These are phyloP conservation scores for Globisporangium megalacanthum DNA, from an alignment of 352 stramenopile genomes.

Conservation along the genomic window DNA sequence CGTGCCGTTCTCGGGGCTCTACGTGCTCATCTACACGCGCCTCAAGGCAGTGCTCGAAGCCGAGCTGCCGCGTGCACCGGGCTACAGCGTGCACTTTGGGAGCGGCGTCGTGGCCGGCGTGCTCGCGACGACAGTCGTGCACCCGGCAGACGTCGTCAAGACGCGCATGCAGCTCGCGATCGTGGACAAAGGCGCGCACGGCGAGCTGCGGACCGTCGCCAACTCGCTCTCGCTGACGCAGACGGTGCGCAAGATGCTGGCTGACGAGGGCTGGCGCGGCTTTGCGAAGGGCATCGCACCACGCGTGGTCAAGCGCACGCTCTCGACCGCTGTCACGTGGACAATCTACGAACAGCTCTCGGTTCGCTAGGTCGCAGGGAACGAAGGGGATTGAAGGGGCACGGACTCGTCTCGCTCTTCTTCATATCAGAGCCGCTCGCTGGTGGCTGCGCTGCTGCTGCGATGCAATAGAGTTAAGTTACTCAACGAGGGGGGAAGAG, in stretches of 20 bases:
- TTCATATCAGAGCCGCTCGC: background rate
- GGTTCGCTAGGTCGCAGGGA: constrained; percentile 27
- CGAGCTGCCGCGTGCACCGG: constrained; percentile 36
- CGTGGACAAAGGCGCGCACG: constrained; percentile 26
- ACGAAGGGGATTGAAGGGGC: background rate
- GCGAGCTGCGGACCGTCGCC: constrained; percentile 24
- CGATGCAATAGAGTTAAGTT: background rate
- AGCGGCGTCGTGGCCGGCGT: constrained; percentile 74
- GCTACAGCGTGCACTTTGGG: constrained; percentile 69
- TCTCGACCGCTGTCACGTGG: constrained; percentile 98
- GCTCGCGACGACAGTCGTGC: constrained; percentile 75
- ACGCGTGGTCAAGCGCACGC: constrained; percentile 94
- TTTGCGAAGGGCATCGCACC: constrained; percentile 94
- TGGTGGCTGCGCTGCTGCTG: background rate
- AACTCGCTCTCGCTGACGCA: constrained; percentile 64
- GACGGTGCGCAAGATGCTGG: constrained; percentile 81
- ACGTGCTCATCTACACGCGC: constrained; percentile 82
- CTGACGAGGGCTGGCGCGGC: constrained; percentile 87
- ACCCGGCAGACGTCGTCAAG: constrained; percentile 84
- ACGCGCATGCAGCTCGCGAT: constrained; percentile 86
- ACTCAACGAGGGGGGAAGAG: background rate
- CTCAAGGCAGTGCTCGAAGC: constrained; percentile 42
- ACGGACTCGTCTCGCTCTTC: background rate
- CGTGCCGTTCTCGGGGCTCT: constrained; percentile 85
- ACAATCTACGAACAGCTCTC: constrained; percentile 97